Evolutionary conservation across 768 basidiomycete species (phyloP), one percentile per base, ranked within the genome.

Genomic region (Psilocybe tampanensis): DNA sequence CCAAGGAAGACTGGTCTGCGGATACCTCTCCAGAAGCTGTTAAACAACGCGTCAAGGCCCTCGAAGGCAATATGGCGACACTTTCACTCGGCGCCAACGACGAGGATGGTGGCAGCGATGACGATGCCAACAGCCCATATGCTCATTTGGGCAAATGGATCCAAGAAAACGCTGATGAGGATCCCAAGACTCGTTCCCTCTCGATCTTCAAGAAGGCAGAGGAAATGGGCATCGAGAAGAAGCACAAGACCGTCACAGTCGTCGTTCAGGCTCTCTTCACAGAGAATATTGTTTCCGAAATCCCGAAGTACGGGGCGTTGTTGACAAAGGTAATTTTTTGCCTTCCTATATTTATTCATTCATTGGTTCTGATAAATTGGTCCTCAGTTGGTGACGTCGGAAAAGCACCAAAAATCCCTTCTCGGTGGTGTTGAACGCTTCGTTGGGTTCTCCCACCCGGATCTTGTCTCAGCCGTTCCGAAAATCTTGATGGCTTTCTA

Each of bases 401-500:
- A 98, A 79, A 98, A 95, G 72, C 92, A 96, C 66, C 94, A 97
- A 72, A 99, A 98, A 74, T 80, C 95, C 0, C 76, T 99, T 26
- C 81, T 98, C 7, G 97, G 97, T 23, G 97, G 97, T 51, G 76
- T 98, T 47, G 97, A 99, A 70, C 90, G 92, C 17, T 79, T 84
- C 49, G 85, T 91, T 49, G 96, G 93, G 47, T 74, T 93, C 55
- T 72, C 81, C 18, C 74, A 92, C 62, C 90, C 92, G 7, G 86
- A 90, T 15, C 78, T 94, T 39, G 73, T 91, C 48, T 72, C 86
- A 2, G 65, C 78, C 4, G 85, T 97, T 11, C 94, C 95, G 17
- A 96, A 96, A 72, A 86, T 97, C 62, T 80, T 99, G 58, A 98
- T 98, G 95, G 84, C 74, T 12, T 83, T 97, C 65, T 99, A 98